Conservation (phyloP, 148 eudicot species). For the Camellia granthamiana region DNA sequence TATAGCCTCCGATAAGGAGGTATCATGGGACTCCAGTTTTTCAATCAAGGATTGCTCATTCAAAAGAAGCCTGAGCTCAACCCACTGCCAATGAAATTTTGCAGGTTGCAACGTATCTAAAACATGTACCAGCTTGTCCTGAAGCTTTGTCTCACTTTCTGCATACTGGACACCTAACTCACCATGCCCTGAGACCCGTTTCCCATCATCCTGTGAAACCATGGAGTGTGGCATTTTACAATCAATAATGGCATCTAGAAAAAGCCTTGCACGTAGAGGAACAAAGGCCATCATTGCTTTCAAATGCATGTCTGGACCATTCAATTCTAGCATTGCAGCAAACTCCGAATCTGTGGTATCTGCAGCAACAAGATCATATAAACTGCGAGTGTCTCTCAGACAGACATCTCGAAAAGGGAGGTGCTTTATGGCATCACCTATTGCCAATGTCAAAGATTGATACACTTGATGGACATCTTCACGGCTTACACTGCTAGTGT, state of each 20-base stretch:
- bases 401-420: constrained; percentile 91
- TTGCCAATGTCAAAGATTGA: constrained; percentile 55
- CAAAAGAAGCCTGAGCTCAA: constrained; percentile 82
- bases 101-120: constrained; percentile 91
- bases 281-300: constrained; percentile 61
- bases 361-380: constrained; percentile 65
- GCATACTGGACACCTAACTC: constrained; percentile 40
- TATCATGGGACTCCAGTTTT: constrained; percentile 59
- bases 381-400: constrained; percentile 66
- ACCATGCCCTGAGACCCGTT: constrained; percentile 36
- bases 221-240: constrained; percentile 64
- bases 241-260: constrained; percentile 80
- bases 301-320: constrained; percentile 55
- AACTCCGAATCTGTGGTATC: constrained; percentile 84
- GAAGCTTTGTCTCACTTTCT: constrained; percentile 66
- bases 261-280: constrained; percentile 85
- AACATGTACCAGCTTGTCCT: constrained; percentile 67
- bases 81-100: constrained; percentile 99
- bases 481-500: constrained; percentile 38
- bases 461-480: constrained; percentile 65
- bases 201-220: constrained; percentile 40
- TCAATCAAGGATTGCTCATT: constrained; percentile 76
- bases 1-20: constrained; percentile 69
- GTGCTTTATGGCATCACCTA: constrained; percentile 81
- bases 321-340: constrained; percentile 68